Percentiles rank a stretch among this genome's conserved stretches.
These are phyloP conservation scores for Mucor sp. DNA, from an alignment of 371 early-diverging fungal species.

Conservation along the genomic window DNA sequence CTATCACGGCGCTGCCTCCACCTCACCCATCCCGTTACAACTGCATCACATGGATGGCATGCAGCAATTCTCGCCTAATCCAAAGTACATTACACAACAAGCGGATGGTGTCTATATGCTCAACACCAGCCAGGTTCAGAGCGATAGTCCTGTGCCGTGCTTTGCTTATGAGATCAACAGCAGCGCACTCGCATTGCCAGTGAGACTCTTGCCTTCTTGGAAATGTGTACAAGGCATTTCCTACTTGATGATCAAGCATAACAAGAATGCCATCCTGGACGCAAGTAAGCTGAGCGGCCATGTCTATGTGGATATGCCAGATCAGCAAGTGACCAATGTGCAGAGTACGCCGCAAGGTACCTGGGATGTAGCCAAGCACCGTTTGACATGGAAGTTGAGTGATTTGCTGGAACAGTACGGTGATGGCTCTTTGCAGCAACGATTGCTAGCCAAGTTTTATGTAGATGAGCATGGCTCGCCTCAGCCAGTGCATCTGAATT, in stretches of 20 bases:
- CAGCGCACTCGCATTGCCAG: not conserved
- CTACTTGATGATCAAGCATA: conserved; percentile 15
- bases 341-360: conserved; percentile 23
- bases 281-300: not conserved
- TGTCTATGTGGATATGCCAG: not conserved
- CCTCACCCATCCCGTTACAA: not conserved
- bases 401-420: conserved; percentile 15
- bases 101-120: not conserved
- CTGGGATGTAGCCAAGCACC: conserved; percentile 6
- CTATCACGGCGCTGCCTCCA: not conserved
- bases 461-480: not conserved
- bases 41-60: not conserved
- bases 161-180: conserved; percentile 2
- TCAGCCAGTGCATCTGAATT: not conserved
- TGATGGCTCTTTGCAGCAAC: too few relatives aligned
- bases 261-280: not conserved
- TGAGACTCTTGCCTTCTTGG: conserved; percentile 9
- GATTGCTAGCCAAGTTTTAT: conserved; percentile 17
- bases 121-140: not conserved
- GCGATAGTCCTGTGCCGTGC: not conserved
- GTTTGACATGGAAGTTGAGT: conserved; percentile 9
- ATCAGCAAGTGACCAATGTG: not conserved
- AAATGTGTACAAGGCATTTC: conserved; percentile 5
- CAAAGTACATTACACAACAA: not conserved
- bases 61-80: not conserved